Evolutionary conservation across 2,329 filamentous ascomycete species (phyloP).

Genomic region (Arthrinium phaeospermum): DNA sequence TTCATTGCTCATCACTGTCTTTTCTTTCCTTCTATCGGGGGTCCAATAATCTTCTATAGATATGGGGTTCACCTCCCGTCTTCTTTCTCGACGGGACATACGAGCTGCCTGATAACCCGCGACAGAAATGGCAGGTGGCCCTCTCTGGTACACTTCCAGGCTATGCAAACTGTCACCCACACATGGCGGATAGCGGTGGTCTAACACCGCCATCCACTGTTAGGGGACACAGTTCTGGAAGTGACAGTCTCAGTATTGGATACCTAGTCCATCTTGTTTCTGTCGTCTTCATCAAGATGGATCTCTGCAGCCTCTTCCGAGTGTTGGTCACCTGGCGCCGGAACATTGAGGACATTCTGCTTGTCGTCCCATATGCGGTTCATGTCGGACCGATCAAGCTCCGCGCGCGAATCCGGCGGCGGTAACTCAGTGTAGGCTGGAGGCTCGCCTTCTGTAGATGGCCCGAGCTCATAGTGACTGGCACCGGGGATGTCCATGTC

Average conservation of each 20-base stretch:
- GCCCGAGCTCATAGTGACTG: slow-evolving; percentile 35
- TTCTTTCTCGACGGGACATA: not conserved
- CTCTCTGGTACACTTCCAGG: not conserved
- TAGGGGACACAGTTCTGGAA: slow-evolving; percentile 10
- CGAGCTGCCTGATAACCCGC: not conserved
- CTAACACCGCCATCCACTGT: not conserved
- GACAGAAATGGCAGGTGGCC: not conserved
- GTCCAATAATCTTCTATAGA: not conserved
- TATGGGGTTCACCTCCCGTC: not conserved
- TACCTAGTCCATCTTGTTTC: slow-evolving; percentile 30
- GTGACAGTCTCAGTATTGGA: slow-evolving; percentile 8
- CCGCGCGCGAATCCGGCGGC: slow-evolving; percentile 27
- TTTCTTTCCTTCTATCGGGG: not conserved
- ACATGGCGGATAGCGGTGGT: not conserved
- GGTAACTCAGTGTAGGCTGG: slow-evolving; percentile 30
- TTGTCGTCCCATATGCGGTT: slow-evolving; percentile 43
- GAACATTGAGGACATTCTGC: slow-evolving; percentile 47
- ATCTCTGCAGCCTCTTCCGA: slow-evolving; percentile 57
- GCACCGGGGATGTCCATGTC: slow-evolving; percentile 36
- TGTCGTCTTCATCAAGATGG: slow-evolving; percentile 51
- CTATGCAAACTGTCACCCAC: not conserved
- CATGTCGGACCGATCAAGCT: slow-evolving; percentile 37
- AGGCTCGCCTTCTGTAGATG: slow-evolving; percentile 28
- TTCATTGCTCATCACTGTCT: slow-evolving; percentile 10
- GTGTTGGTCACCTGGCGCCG: slow-evolving; percentile 41